Conservation (phyloP, 805 yeast species). For the Saccharomycopsis microspora region DNA sequence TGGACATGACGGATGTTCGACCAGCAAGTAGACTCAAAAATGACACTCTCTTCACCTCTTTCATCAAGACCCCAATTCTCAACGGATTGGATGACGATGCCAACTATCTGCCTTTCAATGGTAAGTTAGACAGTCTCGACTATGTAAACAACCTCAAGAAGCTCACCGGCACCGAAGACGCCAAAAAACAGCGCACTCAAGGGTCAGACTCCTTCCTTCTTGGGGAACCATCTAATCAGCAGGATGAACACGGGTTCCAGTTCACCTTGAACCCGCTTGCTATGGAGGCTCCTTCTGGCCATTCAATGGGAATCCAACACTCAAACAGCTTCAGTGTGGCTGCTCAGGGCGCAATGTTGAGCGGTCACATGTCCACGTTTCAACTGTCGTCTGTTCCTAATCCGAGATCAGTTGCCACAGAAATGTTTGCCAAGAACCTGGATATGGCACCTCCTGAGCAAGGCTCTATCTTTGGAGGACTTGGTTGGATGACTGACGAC, state of each 20-base stretch:
- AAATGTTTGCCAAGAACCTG: neutral
- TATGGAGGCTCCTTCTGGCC: slow-evolving; percentile 29
- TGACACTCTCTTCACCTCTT: slow-evolving; percentile 10
- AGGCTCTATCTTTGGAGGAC: neutral
- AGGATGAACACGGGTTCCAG: slow-evolving; percentile 19
- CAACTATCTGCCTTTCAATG: neutral
- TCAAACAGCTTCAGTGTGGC: too few relatives aligned
- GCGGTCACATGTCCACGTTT: neutral
- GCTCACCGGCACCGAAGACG: neutral
- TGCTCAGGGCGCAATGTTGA: too few relatives aligned
- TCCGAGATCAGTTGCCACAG: neutral
- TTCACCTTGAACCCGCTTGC: slow-evolving; percentile 38
- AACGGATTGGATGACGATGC: neutral
- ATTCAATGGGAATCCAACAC: too few relatives aligned
- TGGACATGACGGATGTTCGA: neutral
- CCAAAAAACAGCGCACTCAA: neutral
- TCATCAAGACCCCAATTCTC: slow-evolving; percentile 15
- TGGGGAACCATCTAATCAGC: neutral
- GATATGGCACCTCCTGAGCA: neutral
- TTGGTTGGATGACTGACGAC: slow-evolving; percentile 1
- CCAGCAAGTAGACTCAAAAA: neutral
- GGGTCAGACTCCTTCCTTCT: too few relatives aligned
- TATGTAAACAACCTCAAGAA: neutral
- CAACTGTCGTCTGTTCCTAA: neutral
- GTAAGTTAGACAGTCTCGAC: too few relatives aligned